Base-by-base conservation (phyloP, 2,329 filamentous ascomycete species). In the Neonectria coccinea region DNA sequence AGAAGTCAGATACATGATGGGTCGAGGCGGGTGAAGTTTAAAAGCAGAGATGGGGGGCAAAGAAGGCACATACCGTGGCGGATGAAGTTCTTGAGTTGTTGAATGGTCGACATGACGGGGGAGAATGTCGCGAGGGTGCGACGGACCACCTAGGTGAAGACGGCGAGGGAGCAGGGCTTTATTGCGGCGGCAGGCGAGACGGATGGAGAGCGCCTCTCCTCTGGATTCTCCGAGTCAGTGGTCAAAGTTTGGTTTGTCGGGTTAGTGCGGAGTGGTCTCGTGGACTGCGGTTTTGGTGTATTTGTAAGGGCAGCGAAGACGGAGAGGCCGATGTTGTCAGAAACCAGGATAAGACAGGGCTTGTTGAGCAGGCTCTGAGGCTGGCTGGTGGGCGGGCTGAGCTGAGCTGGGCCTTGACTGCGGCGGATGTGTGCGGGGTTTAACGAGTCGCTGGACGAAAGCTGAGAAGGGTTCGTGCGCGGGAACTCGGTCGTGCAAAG, bases 11-110 rank as follows among this genome's bases (percentile, higher is more conserved):
- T 31, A 20, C 48, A 20, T 7, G 18, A 18, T 51, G n/a, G 51
- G 29, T 16, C 53, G 44, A 54, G 20, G 31, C 6, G 25, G 18
- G 16, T 22, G 56, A 57, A 56, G 42, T 16, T 39, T 31, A 22
- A 56, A 45, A 55, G 29, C 42, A 20, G 47, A 54, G 53, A 51
- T 25, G 51, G 59, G 25, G 12, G 14, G 16, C 18, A 8, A 5
- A 41, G 27, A 18, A 10, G 50, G 60, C 41, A 75, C 83, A 61
- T 82, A 89, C 88, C 95, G 85, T 97, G 95, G 71, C 95, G 92
- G 82, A 98, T 96, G 82, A 98, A 97, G 82, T 97, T 97, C 83
- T 98, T 97, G 75, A 97, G 88, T 78, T 96, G 96, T 84, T 97
- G 95, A 83, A 97, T 97, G 71, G 88, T 89, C 75, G 87, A 89